A percentile compares a stretch with the other conserved stretches of the same genome.
Conservation (phyloP, 257 asterid species). For the Penstemon barbatus region DNA sequence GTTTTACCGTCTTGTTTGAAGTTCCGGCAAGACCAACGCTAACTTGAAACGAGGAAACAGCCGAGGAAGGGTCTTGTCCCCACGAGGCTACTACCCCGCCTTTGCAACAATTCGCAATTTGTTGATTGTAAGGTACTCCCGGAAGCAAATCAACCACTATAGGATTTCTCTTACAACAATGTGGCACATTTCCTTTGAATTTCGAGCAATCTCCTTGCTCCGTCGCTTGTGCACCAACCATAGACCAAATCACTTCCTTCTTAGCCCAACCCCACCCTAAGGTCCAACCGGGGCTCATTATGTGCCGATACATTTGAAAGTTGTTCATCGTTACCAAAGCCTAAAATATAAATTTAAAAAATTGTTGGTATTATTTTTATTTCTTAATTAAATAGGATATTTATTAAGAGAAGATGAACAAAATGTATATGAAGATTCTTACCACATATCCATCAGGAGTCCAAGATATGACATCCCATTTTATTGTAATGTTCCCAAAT, state of each 20-base stretch:
- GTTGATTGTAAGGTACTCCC: conserved; percentile 80
- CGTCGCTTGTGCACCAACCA: conserved; percentile 75
- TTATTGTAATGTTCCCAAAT: conserved; percentile 74
- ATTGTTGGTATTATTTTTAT: not conserved
- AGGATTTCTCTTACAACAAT: conserved; percentile 67
- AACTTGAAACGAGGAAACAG: conserved; percentile 72
- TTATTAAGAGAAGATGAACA: not conserved
- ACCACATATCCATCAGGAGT: conserved; percentile 82
- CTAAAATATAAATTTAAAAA: conserved; percentile 28
- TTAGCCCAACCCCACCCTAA: conserved; percentile 77
- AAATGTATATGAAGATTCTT: conserved; percentile 1
- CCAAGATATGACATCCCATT: conserved; percentile 84
- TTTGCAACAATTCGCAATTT: conserved; percentile 74
- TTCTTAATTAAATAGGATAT: not conserved
- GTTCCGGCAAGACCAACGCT: conserved; percentile 75
- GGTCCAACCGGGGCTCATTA: conserved; percentile 77
- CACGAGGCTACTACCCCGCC: conserved; percentile 78
- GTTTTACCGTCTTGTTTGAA: conserved; percentile 71
- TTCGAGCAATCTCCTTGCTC: conserved; percentile 87
- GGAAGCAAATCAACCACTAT: conserved; percentile 68
- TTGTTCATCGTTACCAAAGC: conserved; percentile 74
- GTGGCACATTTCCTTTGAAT: conserved; percentile 70
- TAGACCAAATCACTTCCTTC: conserved; percentile 81
- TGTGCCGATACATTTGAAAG: conserved; percentile 72
- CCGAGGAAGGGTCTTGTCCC: conserved; percentile 71